Percentiles rank a stretch among this genome's conserved stretches.
These are phyloP conservation scores for Tetragonia tetragonoides DNA, from an alignment of 148 eudicot genomes.

Conservation along the genomic window DNA sequence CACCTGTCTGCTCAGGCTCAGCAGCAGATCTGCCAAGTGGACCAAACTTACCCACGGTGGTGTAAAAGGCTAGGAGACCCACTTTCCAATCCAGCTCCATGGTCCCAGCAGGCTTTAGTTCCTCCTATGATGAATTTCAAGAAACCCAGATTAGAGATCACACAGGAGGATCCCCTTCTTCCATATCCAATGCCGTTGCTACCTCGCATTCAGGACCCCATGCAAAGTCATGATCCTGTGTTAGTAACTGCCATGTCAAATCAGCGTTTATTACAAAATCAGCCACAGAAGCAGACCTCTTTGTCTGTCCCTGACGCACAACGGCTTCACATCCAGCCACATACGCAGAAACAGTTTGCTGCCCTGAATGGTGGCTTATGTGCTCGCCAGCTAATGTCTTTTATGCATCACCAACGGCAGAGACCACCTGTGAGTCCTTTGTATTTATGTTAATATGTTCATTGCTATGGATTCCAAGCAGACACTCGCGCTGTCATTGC, in stretches of 20 bases:
- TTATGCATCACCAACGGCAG: conserved; percentile 23
- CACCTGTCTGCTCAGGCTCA: conserved; percentile 17
- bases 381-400: conserved; percentile 31
- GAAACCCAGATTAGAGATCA: conserved; percentile 28
- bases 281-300: conserved; percentile 15
- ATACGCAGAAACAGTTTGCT: not conserved
- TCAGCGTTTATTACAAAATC: conserved; percentile 21
- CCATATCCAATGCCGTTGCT: conserved; percentile 21
- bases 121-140: conserved; percentile 25
- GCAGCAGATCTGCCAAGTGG: conserved; percentile 16
- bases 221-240: conserved; percentile 21
- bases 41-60: conserved; percentile 14
- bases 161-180: conserved; percentile 18
- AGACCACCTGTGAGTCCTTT: conserved; percentile 42
- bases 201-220: conserved; percentile 16
- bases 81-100: conserved; percentile 6
- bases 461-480: not conserved
- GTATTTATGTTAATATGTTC: not conserved
- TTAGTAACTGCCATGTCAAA: conserved; percentile 7
- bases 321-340: conserved; percentile 20
- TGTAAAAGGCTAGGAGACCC: conserved; percentile 18
- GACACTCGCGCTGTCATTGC: too few relatives aligned
- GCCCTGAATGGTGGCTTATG: conserved; percentile 20
- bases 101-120: conserved; percentile 21
- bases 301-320: conserved; percentile 12